A percentile compares a stretch with the other conserved stretches of the same genome.
These are phyloP conservation scores for Sonneratia alba DNA, from an alignment of 345 rosid genomes.

Conservation along the genomic window DNA sequence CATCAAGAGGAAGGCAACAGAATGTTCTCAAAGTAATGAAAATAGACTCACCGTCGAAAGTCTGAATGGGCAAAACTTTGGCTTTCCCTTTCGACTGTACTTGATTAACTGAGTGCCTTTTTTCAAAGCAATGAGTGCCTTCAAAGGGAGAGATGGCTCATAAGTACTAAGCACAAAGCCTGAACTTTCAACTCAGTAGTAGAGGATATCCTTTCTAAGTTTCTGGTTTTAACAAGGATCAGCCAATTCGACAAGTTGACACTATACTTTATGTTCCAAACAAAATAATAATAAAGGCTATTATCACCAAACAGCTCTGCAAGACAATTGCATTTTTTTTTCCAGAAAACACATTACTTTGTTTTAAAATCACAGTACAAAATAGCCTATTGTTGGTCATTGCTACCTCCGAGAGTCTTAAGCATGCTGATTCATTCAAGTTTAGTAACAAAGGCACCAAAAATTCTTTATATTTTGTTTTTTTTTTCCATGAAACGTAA, in stretches of 20 bases:
- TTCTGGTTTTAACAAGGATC: not conserved
- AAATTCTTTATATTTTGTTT: no score
- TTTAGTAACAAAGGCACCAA: no score
- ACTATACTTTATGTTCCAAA: no score
- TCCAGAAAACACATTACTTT: not conserved
- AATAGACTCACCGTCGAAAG: constrained; percentile 49
- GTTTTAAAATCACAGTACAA: no score
- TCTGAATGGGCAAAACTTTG: constrained; percentile 80
- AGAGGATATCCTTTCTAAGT: not conserved
- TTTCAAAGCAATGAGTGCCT: constrained; percentile 76
- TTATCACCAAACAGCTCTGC: not conserved
- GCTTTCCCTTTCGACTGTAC: constrained; percentile 89
- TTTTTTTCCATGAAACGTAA: no score
- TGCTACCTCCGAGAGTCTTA: no score
- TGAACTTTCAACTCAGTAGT: not conserved
- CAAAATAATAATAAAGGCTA: no score
- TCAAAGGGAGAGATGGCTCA: constrained; percentile 16
- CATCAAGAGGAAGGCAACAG: not conserved
- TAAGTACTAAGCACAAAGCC: not conserved
- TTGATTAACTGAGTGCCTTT: constrained; percentile 82
- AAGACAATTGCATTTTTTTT: no score
- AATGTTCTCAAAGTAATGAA: not conserved
- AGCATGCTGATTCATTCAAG: no score
- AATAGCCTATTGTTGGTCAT: no score
- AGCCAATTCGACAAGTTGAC: not conserved